Evolutionary conservation across 768 basidiomycete genomes (phyloP), one percentile per base, ranked within the genome.

Genomic region (Calocera cornea): DNA sequence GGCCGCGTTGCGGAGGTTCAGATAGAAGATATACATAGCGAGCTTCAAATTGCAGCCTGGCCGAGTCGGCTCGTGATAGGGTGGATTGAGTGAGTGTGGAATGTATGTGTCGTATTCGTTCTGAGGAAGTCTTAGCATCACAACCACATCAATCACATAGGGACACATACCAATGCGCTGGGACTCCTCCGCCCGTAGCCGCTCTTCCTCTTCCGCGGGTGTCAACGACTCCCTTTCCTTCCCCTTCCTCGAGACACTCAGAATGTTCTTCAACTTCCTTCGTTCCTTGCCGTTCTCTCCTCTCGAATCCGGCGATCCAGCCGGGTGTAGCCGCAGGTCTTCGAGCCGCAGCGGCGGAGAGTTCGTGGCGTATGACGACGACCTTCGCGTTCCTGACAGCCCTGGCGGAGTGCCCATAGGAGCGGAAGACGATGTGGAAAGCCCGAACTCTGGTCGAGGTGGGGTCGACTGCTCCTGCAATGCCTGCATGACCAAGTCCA

Each of bases 21-120:
- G 54, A 60, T 29, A 60, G 27, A 60, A 60, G 54, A 60, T 60
- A 60, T 5, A 33, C 24, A 60, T 60, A 60, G 24, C 54, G 54
- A 33, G 54, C 54, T 33, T 60, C 54, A 27, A 60, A 60, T 33
- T 60, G 54, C 24, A 5, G 24, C 31, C 22, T 60, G 14, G 54
- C 54, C 3, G 54, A 60, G 7, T 60, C 54, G 31, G 54, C 54
- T 33, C 54, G 54, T 11, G 54, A 60, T 60, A 29, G 31, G 5
- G 54, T 60, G 7, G 54, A 60, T 2, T 60, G 54, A 27, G 54
- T 60, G 54, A 60, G 54, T 60, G 54, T 60, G 54, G 54, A 60
- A 33, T 60, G 54, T 29, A 60, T 60, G 31, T 60, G 54, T 33
- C 54, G 54, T 60, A 60, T 60, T 60, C 54, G 54, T 60, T 60